A percentile compares a stretch with the other conserved stretches of the same genome.
Conservation (phyloP, 106 monocot species). For the Iris macrosiphon region DNA sequence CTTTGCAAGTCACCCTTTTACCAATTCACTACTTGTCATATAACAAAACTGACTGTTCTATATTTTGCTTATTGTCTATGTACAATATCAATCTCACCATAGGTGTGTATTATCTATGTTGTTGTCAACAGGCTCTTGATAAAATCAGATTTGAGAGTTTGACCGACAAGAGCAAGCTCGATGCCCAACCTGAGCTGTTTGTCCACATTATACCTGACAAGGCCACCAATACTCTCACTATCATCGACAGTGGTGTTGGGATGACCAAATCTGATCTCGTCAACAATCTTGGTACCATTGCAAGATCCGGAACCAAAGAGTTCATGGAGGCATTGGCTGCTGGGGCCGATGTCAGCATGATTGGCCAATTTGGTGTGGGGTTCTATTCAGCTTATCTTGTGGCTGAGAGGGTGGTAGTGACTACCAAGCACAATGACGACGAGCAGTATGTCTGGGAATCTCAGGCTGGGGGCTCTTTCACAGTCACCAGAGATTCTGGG, state of each 20-base stretch:
- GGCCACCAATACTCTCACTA: constrained; percentile 5
- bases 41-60: too few relatives aligned
- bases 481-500: constrained; percentile 8
- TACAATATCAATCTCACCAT: background rate
- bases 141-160: constrained; percentile 13
- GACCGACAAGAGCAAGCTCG: constrained; percentile 11
- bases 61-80: background rate
- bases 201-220: constrained; percentile 9
- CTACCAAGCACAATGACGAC: constrained; percentile 11
- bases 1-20: too few relatives aligned
- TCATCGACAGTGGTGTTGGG: constrained; percentile 11
- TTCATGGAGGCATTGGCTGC: constrained; percentile 13
- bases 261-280: constrained; percentile 13
- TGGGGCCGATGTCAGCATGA: constrained; percentile 12
- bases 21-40: too few relatives aligned
- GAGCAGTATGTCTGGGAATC: constrained; percentile 13
- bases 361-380: constrained; percentile 11
- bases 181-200: constrained; percentile 11
- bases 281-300: constrained; percentile 13
- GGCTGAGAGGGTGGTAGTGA: constrained; percentile 13
- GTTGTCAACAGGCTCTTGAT: constrained; percentile 1
- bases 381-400: constrained; percentile 15
- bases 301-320: constrained; percentile 11
- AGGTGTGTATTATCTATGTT: background rate
- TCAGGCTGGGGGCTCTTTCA: constrained; percentile 9